These are phyloP conservation scores for Blastomyces parvus DNA, from an alignment of 2,329 filamentous ascomycete species.

Conservation along the genomic window DNA sequence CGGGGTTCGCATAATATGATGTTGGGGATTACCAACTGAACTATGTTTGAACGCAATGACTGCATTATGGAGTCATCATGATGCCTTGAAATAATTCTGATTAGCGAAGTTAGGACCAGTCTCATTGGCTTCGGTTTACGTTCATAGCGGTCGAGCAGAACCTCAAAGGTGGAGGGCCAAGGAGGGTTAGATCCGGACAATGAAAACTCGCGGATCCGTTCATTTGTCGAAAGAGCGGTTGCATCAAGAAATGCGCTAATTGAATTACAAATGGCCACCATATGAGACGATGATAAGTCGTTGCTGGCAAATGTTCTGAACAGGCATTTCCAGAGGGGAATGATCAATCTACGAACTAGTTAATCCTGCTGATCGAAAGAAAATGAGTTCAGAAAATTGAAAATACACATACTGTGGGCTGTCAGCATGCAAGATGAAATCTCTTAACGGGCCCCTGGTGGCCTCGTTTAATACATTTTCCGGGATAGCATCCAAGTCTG, in stretches of 20 bases:
- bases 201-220: conserved; percentile 26
- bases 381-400: neutral
- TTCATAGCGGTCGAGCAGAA: conserved; percentile 34
- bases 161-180: conserved; percentile 35
- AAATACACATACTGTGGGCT: conserved; percentile 25
- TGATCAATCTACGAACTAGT: neutral
- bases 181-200: conserved; percentile 24
- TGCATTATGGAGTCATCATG: conserved; percentile 18
- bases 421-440: conserved; percentile 25
- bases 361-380: neutral
- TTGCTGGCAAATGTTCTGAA: conserved; percentile 33
- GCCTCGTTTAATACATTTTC: conserved; percentile 27
- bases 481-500: conserved; percentile 23
- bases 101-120: conserved; percentile 35
- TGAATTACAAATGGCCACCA: conserved; percentile 36
- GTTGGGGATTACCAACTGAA: conserved; percentile 26
- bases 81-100: conserved; percentile 26
- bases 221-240: conserved; percentile 24
- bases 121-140: conserved; percentile 39
- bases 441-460: conserved; percentile 28
- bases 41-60: conserved; percentile 20
- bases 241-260: conserved; percentile 37
- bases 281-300: conserved; percentile 32
- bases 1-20: conserved; percentile 33
- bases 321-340: conserved; percentile 31